A percentile compares a stretch with the other conserved stretches of the same genome.
phyloP scores from a whole-genome alignment of 305 asterid genomes.

The Coffea humblotiana region DNA sequence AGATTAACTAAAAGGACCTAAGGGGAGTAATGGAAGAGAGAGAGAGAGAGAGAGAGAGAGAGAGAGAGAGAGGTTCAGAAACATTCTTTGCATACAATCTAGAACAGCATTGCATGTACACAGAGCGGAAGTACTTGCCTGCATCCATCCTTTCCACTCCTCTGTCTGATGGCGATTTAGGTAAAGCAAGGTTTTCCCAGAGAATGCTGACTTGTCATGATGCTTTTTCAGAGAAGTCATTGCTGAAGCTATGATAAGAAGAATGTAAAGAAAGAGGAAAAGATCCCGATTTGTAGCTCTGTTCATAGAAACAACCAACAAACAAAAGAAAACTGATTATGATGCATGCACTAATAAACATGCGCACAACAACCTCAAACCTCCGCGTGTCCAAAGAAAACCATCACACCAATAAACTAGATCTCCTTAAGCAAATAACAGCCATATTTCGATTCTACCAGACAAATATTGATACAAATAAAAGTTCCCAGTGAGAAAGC shows the following conservation, averaged over 20 bases:
- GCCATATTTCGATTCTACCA: not conserved
- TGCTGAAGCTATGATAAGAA: constrained; percentile 82
- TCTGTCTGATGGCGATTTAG: constrained; percentile 97
- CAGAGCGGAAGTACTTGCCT: constrained; percentile 48
- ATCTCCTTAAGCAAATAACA: not conserved
- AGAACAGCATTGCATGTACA: too few species aligned
- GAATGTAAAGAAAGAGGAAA: constrained; percentile 71
- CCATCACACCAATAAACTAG: not conserved
- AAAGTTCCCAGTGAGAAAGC: not conserved
- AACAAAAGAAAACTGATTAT: constrained; percentile 4
- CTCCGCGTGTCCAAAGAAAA: not conserved
- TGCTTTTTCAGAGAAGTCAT: constrained; percentile 90
- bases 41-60: not conserved
- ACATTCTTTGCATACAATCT: not conserved
- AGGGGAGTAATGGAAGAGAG: not conserved
- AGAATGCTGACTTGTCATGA: constrained; percentile 77
- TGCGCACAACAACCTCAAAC: not conserved
- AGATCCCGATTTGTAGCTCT: constrained; percentile 96
- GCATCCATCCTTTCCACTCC: constrained; percentile 99
- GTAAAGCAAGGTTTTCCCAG: constrained; percentile 82
- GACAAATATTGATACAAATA: not conserved
- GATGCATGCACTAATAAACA: not conserved
- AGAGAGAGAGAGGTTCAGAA: not conserved
- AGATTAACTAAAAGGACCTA: not conserved
- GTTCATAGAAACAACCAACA: constrained; percentile 37